These are phyloP conservation scores for Tilletia caries DNA, from an alignment of 1,284 basidiomycete species.

Conservation along the genomic window DNA sequence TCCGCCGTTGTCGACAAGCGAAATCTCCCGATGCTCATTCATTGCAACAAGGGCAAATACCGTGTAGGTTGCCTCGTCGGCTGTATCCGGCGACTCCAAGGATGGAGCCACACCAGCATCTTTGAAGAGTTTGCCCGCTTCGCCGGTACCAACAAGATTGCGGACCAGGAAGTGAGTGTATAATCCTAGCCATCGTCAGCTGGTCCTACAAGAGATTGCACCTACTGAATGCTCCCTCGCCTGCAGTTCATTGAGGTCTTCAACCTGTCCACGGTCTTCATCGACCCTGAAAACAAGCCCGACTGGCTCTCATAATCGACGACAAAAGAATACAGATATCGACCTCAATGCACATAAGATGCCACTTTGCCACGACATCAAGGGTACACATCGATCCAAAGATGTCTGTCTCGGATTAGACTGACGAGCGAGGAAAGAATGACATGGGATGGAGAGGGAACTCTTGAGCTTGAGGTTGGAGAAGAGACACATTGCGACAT, in stretches of 20 bases:
- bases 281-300: slow-evolving; percentile 21
- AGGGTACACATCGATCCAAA: no score
- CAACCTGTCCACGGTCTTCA: slow-evolving; percentile 24
- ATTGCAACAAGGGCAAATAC: slow-evolving; percentile 53
- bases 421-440: no score
- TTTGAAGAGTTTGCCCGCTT: slow-evolving; percentile 51
- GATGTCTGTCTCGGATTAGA: no score
- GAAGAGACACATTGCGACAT: no score
- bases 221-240: no score
- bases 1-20: slow-evolving; percentile 32
- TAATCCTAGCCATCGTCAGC: no score
- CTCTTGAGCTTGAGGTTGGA: no score
- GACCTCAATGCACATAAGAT: no score
- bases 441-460: no score
- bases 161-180: slow-evolving; percentile 44
- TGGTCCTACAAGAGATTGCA: no score
- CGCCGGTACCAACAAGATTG: slow-evolving; percentile 39
- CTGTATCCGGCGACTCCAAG: slow-evolving; percentile 43
- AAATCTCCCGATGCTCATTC: slow-evolving; percentile 47
- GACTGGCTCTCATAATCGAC: slow-evolving; percentile 19
- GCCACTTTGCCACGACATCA: no score
- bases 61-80: slow-evolving; percentile 48
- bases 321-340: no score
- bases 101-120: slow-evolving; percentile 50
- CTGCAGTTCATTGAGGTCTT: slow-evolving; percentile 44